These are phyloP conservation scores for Xylariaceae sp. DNA, from an alignment of 2,329 filamentous ascomycete genomes.

Conservation along the genomic window DNA sequence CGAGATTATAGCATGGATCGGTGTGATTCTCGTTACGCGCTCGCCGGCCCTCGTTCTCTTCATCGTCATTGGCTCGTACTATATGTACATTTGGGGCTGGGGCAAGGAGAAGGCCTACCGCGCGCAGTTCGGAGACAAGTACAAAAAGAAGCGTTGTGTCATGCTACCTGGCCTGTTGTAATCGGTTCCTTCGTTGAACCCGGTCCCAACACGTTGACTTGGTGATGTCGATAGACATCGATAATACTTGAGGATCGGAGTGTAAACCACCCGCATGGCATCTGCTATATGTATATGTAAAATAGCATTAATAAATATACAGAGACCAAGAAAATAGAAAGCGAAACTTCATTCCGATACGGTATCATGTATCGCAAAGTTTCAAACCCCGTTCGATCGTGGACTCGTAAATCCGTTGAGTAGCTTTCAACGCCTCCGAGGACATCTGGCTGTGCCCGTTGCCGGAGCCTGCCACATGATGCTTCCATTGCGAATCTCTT, in stretches of 20 bases:
- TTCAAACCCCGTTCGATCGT: constrained; percentile 1
- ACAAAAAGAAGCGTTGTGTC: constrained; percentile 87
- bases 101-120: constrained; percentile 91
- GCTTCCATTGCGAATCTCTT: background rate
- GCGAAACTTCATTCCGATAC: background rate
- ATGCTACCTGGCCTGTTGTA: constrained; percentile 77
- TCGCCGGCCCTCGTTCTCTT: constrained; percentile 77
- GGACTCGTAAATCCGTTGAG: background rate
- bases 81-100: constrained; percentile 84
- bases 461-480: background rate
- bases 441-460: background rate
- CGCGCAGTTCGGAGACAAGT: constrained; percentile 85
- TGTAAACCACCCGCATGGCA: background rate
- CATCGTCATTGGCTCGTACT: constrained; percentile 63
- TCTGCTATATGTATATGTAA: background rate
- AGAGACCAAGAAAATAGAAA: constrained; percentile 1
- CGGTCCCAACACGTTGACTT: background rate
- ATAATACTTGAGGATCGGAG: background rate
- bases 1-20: constrained; percentile 81
- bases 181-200: constrained; percentile 12
- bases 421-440: background rate
- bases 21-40: constrained; percentile 73
- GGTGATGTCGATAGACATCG: background rate
- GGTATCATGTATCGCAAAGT: background rate
- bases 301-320: constrained; percentile 7